Conservation (phyloP, 306 rosid genomes). For the Potentilla sterilis region DNA sequence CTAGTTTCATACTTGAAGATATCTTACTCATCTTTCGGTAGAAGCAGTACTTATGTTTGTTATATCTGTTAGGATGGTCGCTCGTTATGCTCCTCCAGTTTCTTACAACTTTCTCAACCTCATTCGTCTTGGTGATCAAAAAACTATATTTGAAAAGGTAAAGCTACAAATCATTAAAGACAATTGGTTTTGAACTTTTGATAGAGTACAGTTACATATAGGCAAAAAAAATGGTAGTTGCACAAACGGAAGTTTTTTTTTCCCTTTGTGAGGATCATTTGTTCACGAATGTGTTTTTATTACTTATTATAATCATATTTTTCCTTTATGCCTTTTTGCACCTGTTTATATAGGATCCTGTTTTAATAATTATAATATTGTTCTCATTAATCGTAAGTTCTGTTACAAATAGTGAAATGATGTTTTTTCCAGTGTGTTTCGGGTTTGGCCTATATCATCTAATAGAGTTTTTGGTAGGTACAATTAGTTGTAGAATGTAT, state of each 20-base stretch:
- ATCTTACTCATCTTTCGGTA: conserved; percentile 15
- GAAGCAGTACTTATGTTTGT: conserved; percentile 14
- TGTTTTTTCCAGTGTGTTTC: background rate
- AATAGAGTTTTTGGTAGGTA: background rate
- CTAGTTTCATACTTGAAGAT: conserved; percentile 6
- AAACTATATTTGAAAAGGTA: conserved; percentile 88
- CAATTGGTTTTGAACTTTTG: background rate
- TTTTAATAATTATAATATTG: background rate
- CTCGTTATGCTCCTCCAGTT: conserved; percentile 98
- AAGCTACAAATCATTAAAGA: background rate
- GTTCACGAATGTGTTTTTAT: background rate
- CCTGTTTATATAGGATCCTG: conserved; percentile 7
- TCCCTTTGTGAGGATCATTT: background rate
- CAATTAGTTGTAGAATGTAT: conserved; percentile 7
- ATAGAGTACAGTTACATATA: background rate
- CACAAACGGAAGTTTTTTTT: background rate
- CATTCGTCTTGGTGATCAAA: conserved; percentile 56
- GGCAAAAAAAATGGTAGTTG: background rate
- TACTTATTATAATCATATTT: background rate
- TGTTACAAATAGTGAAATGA: background rate
- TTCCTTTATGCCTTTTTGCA: background rate
- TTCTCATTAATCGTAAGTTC: background rate
- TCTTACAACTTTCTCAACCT: conserved; percentile 96
- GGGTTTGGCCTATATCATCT: background rate
- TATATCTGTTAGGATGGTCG: conserved; percentile 71